Evolutionary conservation across 768 basidiomycete genomes (phyloP).

Genomic region (Suillus decipiens): DNA sequence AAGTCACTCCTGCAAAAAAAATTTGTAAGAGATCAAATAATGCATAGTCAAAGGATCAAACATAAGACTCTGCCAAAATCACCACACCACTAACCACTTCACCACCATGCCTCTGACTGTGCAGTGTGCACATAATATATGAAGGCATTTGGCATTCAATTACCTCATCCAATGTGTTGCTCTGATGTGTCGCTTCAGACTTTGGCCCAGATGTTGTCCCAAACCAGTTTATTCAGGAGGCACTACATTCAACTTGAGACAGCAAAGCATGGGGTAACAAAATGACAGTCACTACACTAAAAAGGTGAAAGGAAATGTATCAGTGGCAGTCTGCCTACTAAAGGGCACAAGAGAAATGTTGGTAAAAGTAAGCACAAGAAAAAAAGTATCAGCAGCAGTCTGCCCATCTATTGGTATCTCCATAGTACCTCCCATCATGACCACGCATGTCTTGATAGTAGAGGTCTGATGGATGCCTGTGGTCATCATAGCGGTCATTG

Average conservation of each 20-base stretch:
- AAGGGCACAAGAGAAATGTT: not conserved
- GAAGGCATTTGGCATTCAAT: not conserved
- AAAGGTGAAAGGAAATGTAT: not conserved
- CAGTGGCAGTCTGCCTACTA: not conserved
- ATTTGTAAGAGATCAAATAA: no score
- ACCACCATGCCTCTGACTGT: not conserved
- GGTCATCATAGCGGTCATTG: not conserved
- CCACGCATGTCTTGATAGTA: not conserved
- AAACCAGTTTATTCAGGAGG: no score
- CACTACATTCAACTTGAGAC: not conserved
- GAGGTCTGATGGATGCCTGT: not conserved
- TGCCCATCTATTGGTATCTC: not conserved
- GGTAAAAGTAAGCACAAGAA: not conserved
- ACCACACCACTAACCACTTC: not conserved
- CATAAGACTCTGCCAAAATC: no score
- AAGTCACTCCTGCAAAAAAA: no score
- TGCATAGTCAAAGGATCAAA: no score
- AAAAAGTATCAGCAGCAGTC: not conserved
- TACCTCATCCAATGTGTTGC: no score
- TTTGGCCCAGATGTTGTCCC: no score
- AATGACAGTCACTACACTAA: not conserved
- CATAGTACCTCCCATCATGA: constrained; percentile 2
- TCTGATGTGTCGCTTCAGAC: no score
- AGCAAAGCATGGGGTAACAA: no score
- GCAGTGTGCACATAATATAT: not conserved